phyloP scores from a whole-genome alignment of 345 rosid species.

The Hibiscus syriacus region DNA sequence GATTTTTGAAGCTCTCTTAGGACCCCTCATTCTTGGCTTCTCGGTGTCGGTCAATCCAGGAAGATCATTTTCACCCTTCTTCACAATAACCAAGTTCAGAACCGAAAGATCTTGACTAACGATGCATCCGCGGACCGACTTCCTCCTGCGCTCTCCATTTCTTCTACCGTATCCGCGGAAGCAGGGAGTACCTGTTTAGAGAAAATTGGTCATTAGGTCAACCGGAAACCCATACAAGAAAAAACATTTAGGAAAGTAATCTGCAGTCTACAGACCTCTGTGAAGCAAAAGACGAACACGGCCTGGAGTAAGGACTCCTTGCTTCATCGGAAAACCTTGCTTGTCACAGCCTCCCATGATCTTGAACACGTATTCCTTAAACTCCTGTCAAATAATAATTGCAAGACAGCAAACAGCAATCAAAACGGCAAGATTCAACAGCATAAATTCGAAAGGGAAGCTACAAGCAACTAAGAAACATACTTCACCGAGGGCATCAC shows the following conservation, averaged over 20 bases:
- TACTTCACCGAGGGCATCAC: too few relatives aligned
- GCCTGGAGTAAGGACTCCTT: too few relatives aligned
- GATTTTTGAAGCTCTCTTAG: slow-evolving; percentile 92
- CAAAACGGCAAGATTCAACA: too few relatives aligned
- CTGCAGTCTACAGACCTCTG: too few relatives aligned
- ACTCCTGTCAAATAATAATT: too few relatives aligned
- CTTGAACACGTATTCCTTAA: too few relatives aligned
- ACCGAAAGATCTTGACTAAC: slow-evolving; percentile 84
- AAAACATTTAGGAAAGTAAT: too few relatives aligned
- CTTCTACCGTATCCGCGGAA: slow-evolving; percentile 81
- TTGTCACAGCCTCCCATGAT: slow-evolving; percentile 93
- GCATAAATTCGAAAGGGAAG: too few relatives aligned
- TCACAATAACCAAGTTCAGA: slow-evolving; percentile 77
- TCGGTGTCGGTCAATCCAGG: slow-evolving; percentile 92
- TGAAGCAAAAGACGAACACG: too few relatives aligned
- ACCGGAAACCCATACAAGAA: background rate
- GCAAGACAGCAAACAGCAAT: too few relatives aligned
- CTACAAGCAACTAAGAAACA: too few relatives aligned
- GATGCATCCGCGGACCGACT: slow-evolving; percentile 90
- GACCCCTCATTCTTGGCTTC: slow-evolving; percentile 94
- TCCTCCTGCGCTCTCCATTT: slow-evolving; percentile 84
- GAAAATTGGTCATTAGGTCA: background rate
- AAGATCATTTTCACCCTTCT: slow-evolving; percentile 77
- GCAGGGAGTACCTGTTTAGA: slow-evolving; percentile 58
- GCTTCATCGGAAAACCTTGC: too few relatives aligned